Evolutionary conservation across 768 basidiomycete genomes (phyloP).

Genomic region (Lactarius tabidus): DNA sequence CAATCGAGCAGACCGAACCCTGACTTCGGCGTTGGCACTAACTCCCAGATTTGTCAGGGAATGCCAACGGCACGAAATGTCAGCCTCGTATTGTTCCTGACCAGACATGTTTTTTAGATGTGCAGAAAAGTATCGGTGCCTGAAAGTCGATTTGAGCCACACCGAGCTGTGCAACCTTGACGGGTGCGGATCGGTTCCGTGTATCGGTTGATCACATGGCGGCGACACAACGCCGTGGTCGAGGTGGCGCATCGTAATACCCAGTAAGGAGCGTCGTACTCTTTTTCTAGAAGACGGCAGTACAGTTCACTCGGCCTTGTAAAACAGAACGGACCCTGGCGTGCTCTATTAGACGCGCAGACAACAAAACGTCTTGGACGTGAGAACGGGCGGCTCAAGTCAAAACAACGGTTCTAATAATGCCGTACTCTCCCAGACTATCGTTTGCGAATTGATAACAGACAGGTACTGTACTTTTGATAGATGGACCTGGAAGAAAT

Average conservation of each 20-base stretch:
- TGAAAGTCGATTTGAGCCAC: background rate
- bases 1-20: background rate
- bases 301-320: background rate
- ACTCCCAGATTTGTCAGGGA: background rate
- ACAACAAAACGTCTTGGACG: background rate
- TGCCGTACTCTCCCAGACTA: background rate
- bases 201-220: background rate
- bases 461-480: background rate
- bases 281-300: background rate
- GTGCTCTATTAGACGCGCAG: background rate
- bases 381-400: background rate
- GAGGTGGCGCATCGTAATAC: background rate
- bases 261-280: background rate
- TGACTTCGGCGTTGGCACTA: background rate
- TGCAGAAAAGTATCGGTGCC: slow-evolving; percentile 2
- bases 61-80: background rate
- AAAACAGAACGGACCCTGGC: background rate
- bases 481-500: background rate
- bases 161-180: background rate
- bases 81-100: background rate
- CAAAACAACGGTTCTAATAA: background rate
- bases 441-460: background rate
- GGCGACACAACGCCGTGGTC: background rate
- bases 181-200: background rate
- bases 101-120: background rate